These are phyloP conservation scores for Myrica gale DNA, from an alignment of 306 rosid genomes.

Conservation along the genomic window DNA sequence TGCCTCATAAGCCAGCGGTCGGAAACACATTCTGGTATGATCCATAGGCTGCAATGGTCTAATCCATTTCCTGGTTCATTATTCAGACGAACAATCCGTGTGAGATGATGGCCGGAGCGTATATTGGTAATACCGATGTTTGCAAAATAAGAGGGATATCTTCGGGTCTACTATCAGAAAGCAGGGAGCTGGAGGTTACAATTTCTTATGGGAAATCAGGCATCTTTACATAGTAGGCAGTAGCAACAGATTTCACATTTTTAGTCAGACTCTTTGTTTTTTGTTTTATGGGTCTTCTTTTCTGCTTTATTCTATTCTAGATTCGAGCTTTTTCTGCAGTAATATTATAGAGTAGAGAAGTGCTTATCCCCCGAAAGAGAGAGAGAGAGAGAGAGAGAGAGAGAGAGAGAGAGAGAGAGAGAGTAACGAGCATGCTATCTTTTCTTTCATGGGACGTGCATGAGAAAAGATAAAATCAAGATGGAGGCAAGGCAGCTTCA, in stretches of 20 bases:
- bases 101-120: too few species aligned
- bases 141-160: too few species aligned
- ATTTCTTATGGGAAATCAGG: slow-evolving; percentile 21
- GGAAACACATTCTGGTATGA: too few species aligned
- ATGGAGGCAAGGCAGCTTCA: slow-evolving; percentile 48
- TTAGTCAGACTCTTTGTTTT: slow-evolving; percentile 18
- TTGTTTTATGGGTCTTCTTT: slow-evolving; percentile 39
- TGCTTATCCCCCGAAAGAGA: slow-evolving; percentile 32
- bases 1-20: too few species aligned
- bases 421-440: slow-evolving; percentile 70
- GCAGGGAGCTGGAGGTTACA: slow-evolving; percentile 42
- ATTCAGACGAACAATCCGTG: too few species aligned
- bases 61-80: too few species aligned
- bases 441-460: slow-evolving; percentile 68
- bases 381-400: too few species aligned
- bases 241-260: slow-evolving; percentile 25
- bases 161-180: slow-evolving; percentile 16
- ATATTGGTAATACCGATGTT: too few species aligned
- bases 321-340: slow-evolving; percentile 54
- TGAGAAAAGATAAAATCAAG: slow-evolving; percentile 52
- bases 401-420: slow-evolving; percentile 48
- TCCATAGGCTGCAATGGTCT: too few species aligned
- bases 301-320: slow-evolving; percentile 63
- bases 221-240: slow-evolving; percentile 35
- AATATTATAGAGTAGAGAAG: slow-evolving; percentile 32